These are phyloP conservation scores for Chlamydomonas schloesseri DNA, from an alignment of 139 green algal genomes.

Conservation along the genomic window DNA sequence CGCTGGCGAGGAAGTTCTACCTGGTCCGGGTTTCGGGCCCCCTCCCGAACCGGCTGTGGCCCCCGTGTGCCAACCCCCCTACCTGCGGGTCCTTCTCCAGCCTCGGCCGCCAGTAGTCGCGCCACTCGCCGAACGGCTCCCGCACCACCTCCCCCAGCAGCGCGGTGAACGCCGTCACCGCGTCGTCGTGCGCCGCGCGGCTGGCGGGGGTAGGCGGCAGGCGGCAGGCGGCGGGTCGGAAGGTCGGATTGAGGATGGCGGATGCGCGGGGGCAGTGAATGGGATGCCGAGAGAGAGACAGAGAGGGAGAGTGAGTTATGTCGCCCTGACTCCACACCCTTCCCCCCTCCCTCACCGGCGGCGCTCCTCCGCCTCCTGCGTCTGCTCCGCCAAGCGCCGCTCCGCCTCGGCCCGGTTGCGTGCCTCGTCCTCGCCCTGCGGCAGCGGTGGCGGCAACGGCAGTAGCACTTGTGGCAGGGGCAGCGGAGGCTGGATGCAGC, in stretches of 20 bases:
- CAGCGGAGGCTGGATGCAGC: too few relatives aligned
- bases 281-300: background rate
- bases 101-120: constrained; percentile 22
- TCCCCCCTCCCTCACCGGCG: background rate
- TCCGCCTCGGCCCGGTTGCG: constrained; percentile 33
- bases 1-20: too few relatives aligned
- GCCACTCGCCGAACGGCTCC: constrained; percentile 33
- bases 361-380: constrained; percentile 43
- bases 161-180: constrained; percentile 36
- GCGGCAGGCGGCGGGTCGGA: too few relatives aligned
- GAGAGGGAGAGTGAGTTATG: too few relatives aligned
- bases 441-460: too few relatives aligned
- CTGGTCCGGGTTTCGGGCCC: too few relatives aligned
- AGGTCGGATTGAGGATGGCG: background rate
- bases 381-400: constrained; percentile 19
- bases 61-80: too few relatives aligned
- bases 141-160: constrained; percentile 49
- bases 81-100: constrained; percentile 49
- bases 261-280: background rate
- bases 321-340: background rate
- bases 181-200: constrained; percentile 40
- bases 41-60: too few relatives aligned
- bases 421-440: constrained; percentile 30
- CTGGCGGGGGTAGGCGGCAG: background rate
- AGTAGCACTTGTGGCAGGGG: too few relatives aligned